These are phyloP conservation scores for Cadophora luteo-olivacea DNA, from an alignment of 2,329 filamentous ascomycete species.

Conservation along the genomic window DNA sequence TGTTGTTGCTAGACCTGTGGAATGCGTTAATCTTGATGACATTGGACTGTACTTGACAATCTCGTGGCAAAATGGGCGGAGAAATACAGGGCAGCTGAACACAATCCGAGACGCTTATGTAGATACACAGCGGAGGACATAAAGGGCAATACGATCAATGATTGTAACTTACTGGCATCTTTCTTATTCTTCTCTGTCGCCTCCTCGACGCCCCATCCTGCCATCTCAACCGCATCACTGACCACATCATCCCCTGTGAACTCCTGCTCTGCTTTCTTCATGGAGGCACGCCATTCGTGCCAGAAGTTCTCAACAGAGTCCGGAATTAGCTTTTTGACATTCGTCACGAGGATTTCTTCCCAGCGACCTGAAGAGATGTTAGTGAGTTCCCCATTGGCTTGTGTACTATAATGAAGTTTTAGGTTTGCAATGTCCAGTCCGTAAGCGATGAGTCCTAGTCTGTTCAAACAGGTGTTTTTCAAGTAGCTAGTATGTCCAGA, in stretches of 20 bases:
- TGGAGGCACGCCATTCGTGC: slow-evolving; percentile 55
- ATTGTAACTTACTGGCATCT: slow-evolving; percentile 68
- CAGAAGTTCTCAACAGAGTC: slow-evolving; percentile 61
- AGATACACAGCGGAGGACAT: no score
- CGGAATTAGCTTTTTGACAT: slow-evolving; percentile 64
- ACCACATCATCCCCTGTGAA: slow-evolving; percentile 52
- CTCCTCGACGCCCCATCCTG: slow-evolving; percentile 66
- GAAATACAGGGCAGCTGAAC: background rate
- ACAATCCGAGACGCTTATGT: background rate
- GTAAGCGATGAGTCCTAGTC: background rate
- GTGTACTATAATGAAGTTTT: background rate
- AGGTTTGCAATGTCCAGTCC: slow-evolving; percentile 22
- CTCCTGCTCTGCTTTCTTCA: slow-evolving; percentile 54
- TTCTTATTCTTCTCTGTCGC: slow-evolving; percentile 65
- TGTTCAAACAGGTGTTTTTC: background rate
- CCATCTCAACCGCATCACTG: slow-evolving; percentile 57
- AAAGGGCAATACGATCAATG: no score
- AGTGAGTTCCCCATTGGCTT: background rate
- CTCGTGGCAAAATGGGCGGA: background rate
- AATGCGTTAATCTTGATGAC: slow-evolving; percentile 7
- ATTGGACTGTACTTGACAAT: background rate
- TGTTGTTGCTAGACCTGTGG: slow-evolving; percentile 73
- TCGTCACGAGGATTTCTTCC: slow-evolving; percentile 72
- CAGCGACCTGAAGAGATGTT: slow-evolving; percentile 53
- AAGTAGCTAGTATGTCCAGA: background rate